Conservation (phyloP, 148 eudicot species). For the Drosera capensis region DNA sequence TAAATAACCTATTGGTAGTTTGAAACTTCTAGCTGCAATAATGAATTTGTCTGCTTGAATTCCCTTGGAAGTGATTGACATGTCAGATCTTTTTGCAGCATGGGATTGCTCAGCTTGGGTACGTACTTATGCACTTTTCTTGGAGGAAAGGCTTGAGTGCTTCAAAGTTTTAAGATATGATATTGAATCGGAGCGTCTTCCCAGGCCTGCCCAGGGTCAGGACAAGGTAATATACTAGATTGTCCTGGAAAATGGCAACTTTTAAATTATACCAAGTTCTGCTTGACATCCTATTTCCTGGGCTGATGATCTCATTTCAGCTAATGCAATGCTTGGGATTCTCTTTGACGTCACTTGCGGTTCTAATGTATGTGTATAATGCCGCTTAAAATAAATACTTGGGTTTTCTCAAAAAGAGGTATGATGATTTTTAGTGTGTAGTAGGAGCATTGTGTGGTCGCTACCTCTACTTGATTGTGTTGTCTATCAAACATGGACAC, state of each 20-base stretch:
- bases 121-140: slow-evolving; percentile 76
- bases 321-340: too few relatives aligned
- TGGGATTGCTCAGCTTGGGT: slow-evolving; percentile 99
- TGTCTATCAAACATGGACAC: too few relatives aligned
- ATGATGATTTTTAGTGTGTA: too few relatives aligned
- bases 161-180: slow-evolving; percentile 85
- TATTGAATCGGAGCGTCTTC: slow-evolving; percentile 91
- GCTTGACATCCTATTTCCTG: not conserved
- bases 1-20: slow-evolving; percentile 70
- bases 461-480: too few relatives aligned
- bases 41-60: not conserved
- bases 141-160: slow-evolving; percentile 96
- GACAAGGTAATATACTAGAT: slow-evolving; percentile 54
- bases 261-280: not conserved
- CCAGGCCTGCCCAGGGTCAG: slow-evolving; percentile 70
- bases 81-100: slow-evolving; percentile 28
- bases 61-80: not conserved
- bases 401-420: too few relatives aligned
- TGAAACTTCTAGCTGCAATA: slow-evolving; percentile 1
- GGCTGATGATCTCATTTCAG: too few relatives aligned
- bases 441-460: too few relatives aligned
- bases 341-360: too few relatives aligned
- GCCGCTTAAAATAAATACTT: too few relatives aligned
- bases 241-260: not conserved
- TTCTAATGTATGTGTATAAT: too few relatives aligned